Evolutionary conservation across 768 basidiomycete species (phyloP).

Genomic region (Tricholoma saponaceum): DNA sequence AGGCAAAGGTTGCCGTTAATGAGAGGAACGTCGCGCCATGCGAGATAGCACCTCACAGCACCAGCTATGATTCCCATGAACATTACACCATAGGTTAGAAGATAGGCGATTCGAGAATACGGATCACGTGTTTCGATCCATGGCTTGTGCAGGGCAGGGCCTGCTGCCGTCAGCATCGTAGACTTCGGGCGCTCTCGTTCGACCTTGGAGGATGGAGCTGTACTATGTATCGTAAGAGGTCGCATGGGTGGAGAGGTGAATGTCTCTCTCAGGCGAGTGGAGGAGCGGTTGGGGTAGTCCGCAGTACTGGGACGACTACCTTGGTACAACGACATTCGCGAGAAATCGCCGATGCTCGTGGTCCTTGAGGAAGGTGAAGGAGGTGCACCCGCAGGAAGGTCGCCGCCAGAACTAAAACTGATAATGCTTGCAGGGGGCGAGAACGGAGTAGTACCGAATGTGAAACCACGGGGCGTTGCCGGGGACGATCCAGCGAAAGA

Average conservation of each 20-base stretch:
- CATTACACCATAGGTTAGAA: slow-evolving; percentile 56
- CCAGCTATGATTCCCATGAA: slow-evolving; percentile 54
- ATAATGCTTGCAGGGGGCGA: slow-evolving; percentile 48
- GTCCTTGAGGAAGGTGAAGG: slow-evolving; percentile 31
- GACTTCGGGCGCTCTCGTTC: slow-evolving; percentile 45
- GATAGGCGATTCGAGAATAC: slow-evolving; percentile 51
- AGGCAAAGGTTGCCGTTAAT: slow-evolving; percentile 49
- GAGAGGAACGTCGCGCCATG: slow-evolving; percentile 48
- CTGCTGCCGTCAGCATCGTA: slow-evolving; percentile 38
- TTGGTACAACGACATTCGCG: slow-evolving; percentile 35
- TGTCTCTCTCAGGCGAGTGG: slow-evolving; percentile 44
- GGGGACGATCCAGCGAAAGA: slow-evolving; percentile 35
- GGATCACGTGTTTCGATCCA: slow-evolving; percentile 62
- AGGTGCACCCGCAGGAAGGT: slow-evolving; percentile 29
- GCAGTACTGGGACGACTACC: slow-evolving; percentile 32
- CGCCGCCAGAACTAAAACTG: slow-evolving; percentile 34
- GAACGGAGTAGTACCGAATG: slow-evolving; percentile 43
- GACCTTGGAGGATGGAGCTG: slow-evolving; percentile 39
- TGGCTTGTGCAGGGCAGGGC: slow-evolving; percentile 46
- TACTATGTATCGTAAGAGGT: slow-evolving; percentile 51
- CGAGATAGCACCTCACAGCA: slow-evolving; percentile 51
- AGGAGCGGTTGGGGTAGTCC: slow-evolving; percentile 30
- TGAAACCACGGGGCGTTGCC: slow-evolving; percentile 35
- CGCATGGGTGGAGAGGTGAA: slow-evolving; percentile 58
- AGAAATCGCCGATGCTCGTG: slow-evolving; percentile 41